Percentiles rank a stretch among this genome's conserved stretches.
Conservation (phyloP, 148 eudicot species). For the Selenicereus undatus region DNA sequence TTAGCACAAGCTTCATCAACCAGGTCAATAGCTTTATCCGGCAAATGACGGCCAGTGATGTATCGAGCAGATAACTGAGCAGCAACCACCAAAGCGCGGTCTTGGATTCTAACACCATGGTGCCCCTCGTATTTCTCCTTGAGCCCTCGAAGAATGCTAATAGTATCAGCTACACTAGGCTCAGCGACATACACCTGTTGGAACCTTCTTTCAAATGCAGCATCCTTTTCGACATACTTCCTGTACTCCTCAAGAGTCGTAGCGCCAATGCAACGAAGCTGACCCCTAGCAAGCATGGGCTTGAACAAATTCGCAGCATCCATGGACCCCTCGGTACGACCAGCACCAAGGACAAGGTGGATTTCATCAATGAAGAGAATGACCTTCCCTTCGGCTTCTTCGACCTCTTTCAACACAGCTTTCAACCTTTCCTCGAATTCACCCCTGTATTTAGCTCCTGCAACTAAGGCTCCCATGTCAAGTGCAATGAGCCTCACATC, state of each 20-base stretch:
- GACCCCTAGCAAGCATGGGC: conserved; percentile 91
- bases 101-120: conserved; percentile 81
- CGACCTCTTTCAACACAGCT: conserved; percentile 77
- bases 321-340: conserved; percentile 82
- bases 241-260: conserved; percentile 93
- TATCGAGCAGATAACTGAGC: conserved; percentile 68
- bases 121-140: conserved; percentile 86
- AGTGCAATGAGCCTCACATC: conserved; percentile 73
- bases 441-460: conserved; percentile 82
- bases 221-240: conserved; percentile 86
- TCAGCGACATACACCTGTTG: conserved; percentile 90
- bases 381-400: conserved; percentile 81
- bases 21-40: conserved; percentile 84
- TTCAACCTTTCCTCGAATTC: conserved; percentile 81
- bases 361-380: conserved; percentile 82
- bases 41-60: conserved; percentile 80
- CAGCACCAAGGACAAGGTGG: conserved; percentile 80
- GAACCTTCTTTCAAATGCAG: conserved; percentile 83
- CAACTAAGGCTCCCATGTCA: conserved; percentile 86
- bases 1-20: conserved; percentile 92
- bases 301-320: conserved; percentile 86
- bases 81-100: conserved; percentile 67
- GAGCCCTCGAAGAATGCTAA: conserved; percentile 69
- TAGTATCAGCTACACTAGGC: conserved; percentile 69
- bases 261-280: conserved; percentile 81